Conservation (phyloP, 2,329 filamentous ascomycete species). For the Fusarium sarcochroum region DNA sequence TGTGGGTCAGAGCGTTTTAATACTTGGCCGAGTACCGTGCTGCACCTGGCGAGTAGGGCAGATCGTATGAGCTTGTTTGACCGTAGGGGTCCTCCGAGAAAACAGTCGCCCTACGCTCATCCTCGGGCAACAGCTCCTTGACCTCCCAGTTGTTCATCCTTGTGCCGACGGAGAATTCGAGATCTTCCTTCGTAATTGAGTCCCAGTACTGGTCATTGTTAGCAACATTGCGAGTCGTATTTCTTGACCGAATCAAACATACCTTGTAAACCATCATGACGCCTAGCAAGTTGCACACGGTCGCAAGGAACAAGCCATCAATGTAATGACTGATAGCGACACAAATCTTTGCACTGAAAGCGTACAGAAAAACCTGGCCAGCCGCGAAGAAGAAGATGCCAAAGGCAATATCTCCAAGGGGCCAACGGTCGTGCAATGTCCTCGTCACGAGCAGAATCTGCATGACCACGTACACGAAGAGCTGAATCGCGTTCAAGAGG, state of each 20-base stretch:
- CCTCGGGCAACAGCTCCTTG: slow-evolving; percentile 88
- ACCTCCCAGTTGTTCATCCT: slow-evolving; percentile 99
- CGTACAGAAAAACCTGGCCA: slow-evolving; percentile 94
- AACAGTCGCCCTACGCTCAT: slow-evolving; percentile 80
- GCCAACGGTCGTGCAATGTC: slow-evolving; percentile 96
- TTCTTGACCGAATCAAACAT: slow-evolving; percentile 40
- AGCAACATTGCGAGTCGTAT: not conserved
- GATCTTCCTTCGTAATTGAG: slow-evolving; percentile 97
- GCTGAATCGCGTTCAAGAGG: slow-evolving; percentile 87
- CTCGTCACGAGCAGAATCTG: slow-evolving; percentile 90
- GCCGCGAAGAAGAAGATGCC: slow-evolving; percentile 92
- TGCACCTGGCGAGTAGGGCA: slow-evolving; percentile 62
- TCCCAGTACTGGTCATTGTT: slow-evolving; percentile 84
- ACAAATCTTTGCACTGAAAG: slow-evolving; percentile 89
- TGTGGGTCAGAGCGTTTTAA: slow-evolving; percentile 46
- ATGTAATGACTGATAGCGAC: slow-evolving; percentile 89
- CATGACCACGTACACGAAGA: slow-evolving; percentile 88
- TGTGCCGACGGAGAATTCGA: slow-evolving; percentile 97
- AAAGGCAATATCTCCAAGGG: slow-evolving; percentile 90
- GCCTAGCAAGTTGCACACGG: slow-evolving; percentile 90
- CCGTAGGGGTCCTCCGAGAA: slow-evolving; percentile 78
- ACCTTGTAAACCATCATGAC: slow-evolving; percentile 99
- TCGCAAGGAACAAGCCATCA: slow-evolving; percentile 94
- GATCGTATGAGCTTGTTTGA: slow-evolving; percentile 68
- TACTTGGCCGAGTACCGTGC: slow-evolving; percentile 64